These are phyloP conservation scores for Filosporella fistucella DNA, from an alignment of 495 filamentous ascomycete species.

Conservation along the genomic window DNA sequence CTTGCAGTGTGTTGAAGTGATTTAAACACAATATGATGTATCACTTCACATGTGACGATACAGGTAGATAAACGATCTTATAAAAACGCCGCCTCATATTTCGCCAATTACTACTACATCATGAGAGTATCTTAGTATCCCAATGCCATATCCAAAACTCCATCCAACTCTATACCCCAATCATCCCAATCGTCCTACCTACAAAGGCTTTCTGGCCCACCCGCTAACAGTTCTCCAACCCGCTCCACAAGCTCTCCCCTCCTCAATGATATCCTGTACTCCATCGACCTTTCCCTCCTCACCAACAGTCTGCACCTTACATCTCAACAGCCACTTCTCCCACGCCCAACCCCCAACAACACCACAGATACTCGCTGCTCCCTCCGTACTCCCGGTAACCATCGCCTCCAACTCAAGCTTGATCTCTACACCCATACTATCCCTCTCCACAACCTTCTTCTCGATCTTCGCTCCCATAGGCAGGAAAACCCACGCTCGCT, in stretches of 20 bases:
- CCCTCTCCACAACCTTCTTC: slow-evolving; percentile 35
- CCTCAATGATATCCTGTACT: slow-evolving; percentile 75
- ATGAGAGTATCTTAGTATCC: too few relatives aligned
- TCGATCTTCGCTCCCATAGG: slow-evolving; percentile 70
- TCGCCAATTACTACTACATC: too few relatives aligned
- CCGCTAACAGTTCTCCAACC: slow-evolving; percentile 86
- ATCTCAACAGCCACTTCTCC: slow-evolving; percentile 85
- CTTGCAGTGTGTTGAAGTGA: too few relatives aligned
- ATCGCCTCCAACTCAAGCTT: slow-evolving; percentile 61
- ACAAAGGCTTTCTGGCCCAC: slow-evolving; percentile 78
- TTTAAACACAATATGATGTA: too few relatives aligned
- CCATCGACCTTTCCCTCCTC: slow-evolving; percentile 65
- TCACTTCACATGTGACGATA: too few relatives aligned
- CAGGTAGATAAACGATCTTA: too few relatives aligned
- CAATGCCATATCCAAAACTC: too few relatives aligned
- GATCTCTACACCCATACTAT: slow-evolving; percentile 36
- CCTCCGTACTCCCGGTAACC: slow-evolving; percentile 64
- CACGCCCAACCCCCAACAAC: slow-evolving; percentile 86
- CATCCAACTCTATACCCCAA: neutral
- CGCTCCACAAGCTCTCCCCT: slow-evolving; percentile 71
- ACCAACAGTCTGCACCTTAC: slow-evolving; percentile 76
- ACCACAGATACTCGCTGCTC: slow-evolving; percentile 71
- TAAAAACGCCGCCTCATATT: too few relatives aligned
- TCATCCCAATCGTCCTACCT: neutral
- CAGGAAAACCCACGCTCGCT: slow-evolving; percentile 85